Percentiles rank a stretch among this genome's conserved stretches.
These are phyloP conservation scores for Plenodomus tracheiphilus DNA, from an alignment of 2,329 filamentous ascomycete genomes.

Conservation along the genomic window DNA sequence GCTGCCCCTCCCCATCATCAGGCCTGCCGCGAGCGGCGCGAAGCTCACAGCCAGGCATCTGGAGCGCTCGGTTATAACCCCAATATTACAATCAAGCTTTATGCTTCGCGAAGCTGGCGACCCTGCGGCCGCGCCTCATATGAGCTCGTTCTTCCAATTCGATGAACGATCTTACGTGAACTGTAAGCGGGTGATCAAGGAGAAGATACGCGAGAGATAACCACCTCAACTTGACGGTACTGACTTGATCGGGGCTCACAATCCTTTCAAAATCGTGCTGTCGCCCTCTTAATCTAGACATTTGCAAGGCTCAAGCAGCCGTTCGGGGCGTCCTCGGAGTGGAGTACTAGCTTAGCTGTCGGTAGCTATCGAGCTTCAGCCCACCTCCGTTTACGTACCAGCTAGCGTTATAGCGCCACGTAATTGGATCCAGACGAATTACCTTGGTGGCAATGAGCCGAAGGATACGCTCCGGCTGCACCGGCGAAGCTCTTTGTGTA, in stretches of 20 bases:
- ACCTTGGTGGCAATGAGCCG: slow-evolving; percentile 12
- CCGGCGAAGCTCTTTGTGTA: slow-evolving; percentile 13
- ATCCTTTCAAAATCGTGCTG: background rate
- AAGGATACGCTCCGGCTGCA: slow-evolving; percentile 16
- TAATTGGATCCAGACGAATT: slow-evolving; percentile 14
- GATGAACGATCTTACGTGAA: background rate
- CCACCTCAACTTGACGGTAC: background rate
- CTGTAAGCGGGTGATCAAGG: background rate
- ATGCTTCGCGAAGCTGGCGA: background rate
- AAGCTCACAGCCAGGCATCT: slow-evolving; percentile 7
- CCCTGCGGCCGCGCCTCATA: background rate
- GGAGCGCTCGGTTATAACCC: slow-evolving; percentile 16
- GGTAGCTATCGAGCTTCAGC: slow-evolving; percentile 12
- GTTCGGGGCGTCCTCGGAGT: slow-evolving; percentile 21
- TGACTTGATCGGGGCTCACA: background rate
- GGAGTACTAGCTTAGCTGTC: slow-evolving; percentile 13
- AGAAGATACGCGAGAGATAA: background rate
- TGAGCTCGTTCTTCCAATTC: background rate
- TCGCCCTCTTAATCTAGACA: no score
- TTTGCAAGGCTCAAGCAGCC: background rate
- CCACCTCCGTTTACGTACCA: slow-evolving; percentile 23
- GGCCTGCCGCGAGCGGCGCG: slow-evolving; percentile 10
- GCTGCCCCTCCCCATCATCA: slow-evolving; percentile 20
- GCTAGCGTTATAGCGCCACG: slow-evolving; percentile 9
- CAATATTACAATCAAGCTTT: slow-evolving; percentile 1